Percentiles rank a stretch among this genome's conserved stretches.
Evolutionary conservation across 2,329 filamentous ascomycete species (phyloP).

Genomic region (Aspergillus sp.): DNA sequence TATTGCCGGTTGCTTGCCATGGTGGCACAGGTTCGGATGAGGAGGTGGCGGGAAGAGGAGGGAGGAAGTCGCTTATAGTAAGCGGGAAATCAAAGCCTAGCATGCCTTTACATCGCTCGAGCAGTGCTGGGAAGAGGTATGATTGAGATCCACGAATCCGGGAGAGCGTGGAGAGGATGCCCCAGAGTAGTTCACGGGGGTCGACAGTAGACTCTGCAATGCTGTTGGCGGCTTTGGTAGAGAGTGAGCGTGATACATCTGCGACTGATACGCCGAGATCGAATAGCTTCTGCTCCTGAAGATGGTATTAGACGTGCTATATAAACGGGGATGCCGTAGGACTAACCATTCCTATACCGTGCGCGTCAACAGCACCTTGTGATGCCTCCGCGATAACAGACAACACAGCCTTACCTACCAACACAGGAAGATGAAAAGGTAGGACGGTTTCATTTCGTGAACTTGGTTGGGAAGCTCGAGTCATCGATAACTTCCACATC

Average conservation of each 20-base stretch:
- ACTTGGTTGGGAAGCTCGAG: slow-evolving; percentile 61
- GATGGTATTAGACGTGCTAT: background rate
- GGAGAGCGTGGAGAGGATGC: slow-evolving; percentile 38
- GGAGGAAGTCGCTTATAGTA: slow-evolving; percentile 29
- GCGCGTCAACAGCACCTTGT: slow-evolving; percentile 70
- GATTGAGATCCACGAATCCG: slow-evolving; percentile 41
- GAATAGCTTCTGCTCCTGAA: slow-evolving; percentile 40
- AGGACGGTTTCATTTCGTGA: slow-evolving; percentile 57
- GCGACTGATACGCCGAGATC: slow-evolving; percentile 35
- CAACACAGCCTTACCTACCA: slow-evolving; percentile 63
- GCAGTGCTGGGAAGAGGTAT: slow-evolving; percentile 34
- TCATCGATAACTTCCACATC: slow-evolving; percentile 71
- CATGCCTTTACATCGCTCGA: slow-evolving; percentile 32
- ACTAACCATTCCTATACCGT: slow-evolving; percentile 72
- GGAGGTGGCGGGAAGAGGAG: slow-evolving; percentile 16
- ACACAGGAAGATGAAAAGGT: slow-evolving; percentile 64
- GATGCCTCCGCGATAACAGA: slow-evolving; percentile 72
- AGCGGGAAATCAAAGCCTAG: slow-evolving; percentile 33
- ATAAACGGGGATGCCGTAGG: no score
- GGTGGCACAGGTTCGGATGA: background rate
- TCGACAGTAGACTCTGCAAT: slow-evolving; percentile 33
- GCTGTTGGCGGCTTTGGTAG: slow-evolving; percentile 25
- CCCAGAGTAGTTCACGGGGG: slow-evolving; percentile 38
- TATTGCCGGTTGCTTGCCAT: background rate
- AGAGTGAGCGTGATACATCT: slow-evolving; percentile 34